Conservation (phyloP, 192 early-diverging fungal genomes). For the Coemansia sp. region DNA sequence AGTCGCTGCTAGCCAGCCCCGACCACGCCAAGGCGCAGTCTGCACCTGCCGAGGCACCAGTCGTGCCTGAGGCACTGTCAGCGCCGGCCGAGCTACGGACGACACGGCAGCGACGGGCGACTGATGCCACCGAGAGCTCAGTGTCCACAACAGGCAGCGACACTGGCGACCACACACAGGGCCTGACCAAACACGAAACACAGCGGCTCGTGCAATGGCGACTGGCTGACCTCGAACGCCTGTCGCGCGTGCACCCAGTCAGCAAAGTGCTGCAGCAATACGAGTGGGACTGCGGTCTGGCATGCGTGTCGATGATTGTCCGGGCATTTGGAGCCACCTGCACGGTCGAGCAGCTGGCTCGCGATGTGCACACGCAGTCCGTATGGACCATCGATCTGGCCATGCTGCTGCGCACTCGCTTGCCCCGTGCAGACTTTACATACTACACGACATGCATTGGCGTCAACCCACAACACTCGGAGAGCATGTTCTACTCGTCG, state of each 20-base stretch:
- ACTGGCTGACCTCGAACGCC: slow-evolving; percentile 35
- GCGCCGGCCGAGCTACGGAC: neutral
- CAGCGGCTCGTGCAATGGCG: slow-evolving; percentile 34
- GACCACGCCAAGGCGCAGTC: neutral
- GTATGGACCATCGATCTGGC: slow-evolving; percentile 92
- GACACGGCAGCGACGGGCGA: neutral
- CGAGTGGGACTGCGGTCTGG: slow-evolving; percentile 87
- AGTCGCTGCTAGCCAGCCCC: neutral
- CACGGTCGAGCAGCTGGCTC: slow-evolving; percentile 57
- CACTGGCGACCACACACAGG: neutral
- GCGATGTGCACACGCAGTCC: slow-evolving; percentile 60
- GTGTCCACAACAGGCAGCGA: slow-evolving; percentile 1
- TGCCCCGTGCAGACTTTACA: slow-evolving; percentile 74
- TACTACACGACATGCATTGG: slow-evolving; percentile 89
- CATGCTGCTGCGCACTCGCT: slow-evolving; percentile 68
- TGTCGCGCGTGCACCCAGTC: slow-evolving; percentile 49
- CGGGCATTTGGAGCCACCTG: slow-evolving; percentile 60
- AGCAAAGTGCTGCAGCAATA: slow-evolving; percentile 52
- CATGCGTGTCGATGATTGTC: slow-evolving; percentile 79
- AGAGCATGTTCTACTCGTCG: slow-evolving; percentile 68
- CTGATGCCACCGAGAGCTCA: neutral
- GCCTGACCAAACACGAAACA: slow-evolving; percentile 23
- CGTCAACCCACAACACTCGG: slow-evolving; percentile 69
- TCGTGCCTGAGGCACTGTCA: neutral
- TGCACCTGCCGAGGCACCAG: neutral